Base-by-base conservation (phyloP, 805 yeast species). In the Teunomyces aglyptinius region DNA sequence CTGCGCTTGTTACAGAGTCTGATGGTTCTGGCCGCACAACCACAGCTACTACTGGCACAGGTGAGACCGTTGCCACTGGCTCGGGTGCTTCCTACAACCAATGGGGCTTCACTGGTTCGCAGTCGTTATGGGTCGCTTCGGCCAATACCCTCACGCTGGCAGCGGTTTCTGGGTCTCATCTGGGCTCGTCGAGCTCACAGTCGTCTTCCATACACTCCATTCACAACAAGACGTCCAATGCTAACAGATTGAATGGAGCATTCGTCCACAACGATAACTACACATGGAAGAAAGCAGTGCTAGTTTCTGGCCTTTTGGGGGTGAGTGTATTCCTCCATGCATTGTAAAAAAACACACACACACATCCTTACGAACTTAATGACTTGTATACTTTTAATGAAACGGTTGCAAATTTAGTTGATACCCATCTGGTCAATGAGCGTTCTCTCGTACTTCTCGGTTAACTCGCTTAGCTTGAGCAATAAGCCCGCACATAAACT, bases 51-150 rank as follows among this genome's bases (percentile, higher is more conserved):
- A 28, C 46, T 7, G 47, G 36, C 2, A 40, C 56, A 12, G 43
- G 35, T 8, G 40, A 48, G 12, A 3, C 24, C 8, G 7, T 20
- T 20, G 44, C 57, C 12, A 41, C 28, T 18, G 22, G 33, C 18
- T 36, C 39, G 6, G 28, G 28, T 22, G 64, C 47, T 22, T 52
- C 68, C 5, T 71, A 59, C 56, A 71, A 71, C 56, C 69, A 68
- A 49, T 71, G 67, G 64, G 77, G 77, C 1, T 71, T 71, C 52
- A 66, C 71, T 4, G 77, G 77, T 1, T 51, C 64, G 1, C 72
- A 71, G 50, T 62, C 69, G 0, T 49, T 48, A 3, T 71, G 77
- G 77, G 52, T 48, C 16, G 62, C 57, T 2, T 36, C 57, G 19
- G 41, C 19, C 16, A 12, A 50, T 54, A 28, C 45, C 7, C 26